Conservation (phyloP, 2,329 filamentous ascomycete species). For the Fusarium sp. region DNA sequence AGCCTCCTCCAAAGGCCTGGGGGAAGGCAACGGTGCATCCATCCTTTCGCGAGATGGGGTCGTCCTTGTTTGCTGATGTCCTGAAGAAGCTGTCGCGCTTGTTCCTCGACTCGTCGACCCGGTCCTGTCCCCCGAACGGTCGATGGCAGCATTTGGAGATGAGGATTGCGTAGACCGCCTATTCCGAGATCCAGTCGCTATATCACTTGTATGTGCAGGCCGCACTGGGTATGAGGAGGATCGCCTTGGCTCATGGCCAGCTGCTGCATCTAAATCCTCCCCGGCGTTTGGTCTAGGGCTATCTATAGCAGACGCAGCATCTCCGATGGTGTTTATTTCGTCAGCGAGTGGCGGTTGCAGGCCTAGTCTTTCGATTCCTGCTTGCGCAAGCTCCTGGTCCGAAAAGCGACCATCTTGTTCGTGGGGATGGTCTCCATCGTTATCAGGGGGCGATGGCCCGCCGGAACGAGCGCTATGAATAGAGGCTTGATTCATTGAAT, state of each 20-base stretch:
- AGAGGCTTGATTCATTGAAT: conserved; percentile 40
- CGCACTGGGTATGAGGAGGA: conserved; percentile 5
- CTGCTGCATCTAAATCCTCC: neutral
- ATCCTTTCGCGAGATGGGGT: conserved; percentile 42
- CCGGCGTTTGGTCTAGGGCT: conserved; percentile 1
- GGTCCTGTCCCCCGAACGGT: neutral
- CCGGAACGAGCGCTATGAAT: conserved; percentile 13
- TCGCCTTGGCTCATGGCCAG: conserved; percentile 12
- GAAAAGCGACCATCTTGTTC: conserved; percentile 24
- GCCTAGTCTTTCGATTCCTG: conserved; percentile 2
- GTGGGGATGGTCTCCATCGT: conserved; percentile 9
- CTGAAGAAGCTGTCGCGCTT: conserved; percentile 7
- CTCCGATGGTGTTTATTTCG: conserved; percentile 5
- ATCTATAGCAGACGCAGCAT: conserved; percentile 4
- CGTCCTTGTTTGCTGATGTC: conserved; percentile 26
- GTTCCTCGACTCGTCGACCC: conserved; percentile 4
- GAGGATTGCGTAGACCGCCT: conserved; percentile 5
- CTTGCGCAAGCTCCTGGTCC: conserved; percentile 28
- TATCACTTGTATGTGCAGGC: neutral
- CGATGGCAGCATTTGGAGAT: neutral
- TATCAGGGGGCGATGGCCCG: conserved; percentile 13
- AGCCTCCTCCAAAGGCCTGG: conserved; percentile 22
- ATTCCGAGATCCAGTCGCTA: conserved; percentile 2
- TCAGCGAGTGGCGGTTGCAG: neutral
- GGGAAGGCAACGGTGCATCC: conserved; percentile 42